Evolutionary conservation across 495 filamentous ascomycete genomes (phyloP), one percentile per base, ranked within the genome.

Genomic region (Aspergillus leporis): DNA sequence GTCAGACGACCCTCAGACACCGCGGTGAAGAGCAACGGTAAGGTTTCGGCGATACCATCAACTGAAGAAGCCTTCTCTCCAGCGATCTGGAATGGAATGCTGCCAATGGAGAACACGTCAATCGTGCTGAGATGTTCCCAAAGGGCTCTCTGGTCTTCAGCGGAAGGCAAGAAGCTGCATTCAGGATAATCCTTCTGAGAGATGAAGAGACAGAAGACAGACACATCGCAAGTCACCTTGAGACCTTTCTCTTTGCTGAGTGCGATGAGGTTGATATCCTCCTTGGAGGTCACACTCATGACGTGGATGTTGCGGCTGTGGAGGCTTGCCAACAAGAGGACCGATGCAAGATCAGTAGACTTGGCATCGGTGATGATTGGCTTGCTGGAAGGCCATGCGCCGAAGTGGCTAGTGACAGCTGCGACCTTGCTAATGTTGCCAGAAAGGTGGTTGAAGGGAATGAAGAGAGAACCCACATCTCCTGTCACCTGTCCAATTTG

Each of bases 351-450:
- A 64, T 94, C 90, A 18, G 87, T 91, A 34, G 88, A 88, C 76
- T 90, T 91, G 31, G 90, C 90, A 73, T 94, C 90, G 9, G 90
- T 93, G 69, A 94, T 81, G 66, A 94, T 89, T 34, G 90, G 89
- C 74, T 94, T 94, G 75, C 85, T 87, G 3, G 79, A 79, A 25
- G 90, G 90, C 90, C 90, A 94, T 21, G 85, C 82, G 53, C 84
- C 86, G 61, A 94, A 93, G 74, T 94, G 90, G 51, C 84, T 86
- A 58, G 88, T 89, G 48, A 93, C 88, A 5, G 89, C 85, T 18
- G 90, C 88, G 40, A 93, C 90, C 76, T 91, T 91, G 80, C 85
- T 92, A 72, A 94, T 92, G 68, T 92, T 93, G 61, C 88, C 89
- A 21, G 89, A 90, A 9, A 92, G 74, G 67, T 93, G 89, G 70